Percentiles rank a stretch among this genome's conserved stretches.
Evolutionary conservation across 2,329 filamentous ascomycete species (phyloP).

Genomic region (Sclerotinia spermophila): DNA sequence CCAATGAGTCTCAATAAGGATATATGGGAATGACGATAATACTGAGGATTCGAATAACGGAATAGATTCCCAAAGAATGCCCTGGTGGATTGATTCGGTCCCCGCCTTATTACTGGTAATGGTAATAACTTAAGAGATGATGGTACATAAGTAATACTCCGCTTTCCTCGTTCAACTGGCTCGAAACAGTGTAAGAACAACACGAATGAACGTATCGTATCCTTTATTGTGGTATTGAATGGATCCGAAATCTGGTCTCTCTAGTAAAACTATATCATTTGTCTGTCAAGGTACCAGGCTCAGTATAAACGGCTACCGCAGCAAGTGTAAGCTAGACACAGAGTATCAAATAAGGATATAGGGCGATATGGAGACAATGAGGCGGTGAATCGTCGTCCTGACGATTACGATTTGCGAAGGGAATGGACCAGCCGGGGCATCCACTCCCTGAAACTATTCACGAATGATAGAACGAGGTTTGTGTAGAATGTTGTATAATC

Average conservation of each 20-base stretch:
- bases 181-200: neutral
- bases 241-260: neutral
- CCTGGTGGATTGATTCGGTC: constrained; percentile 13
- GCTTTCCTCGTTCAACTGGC: constrained; percentile 7
- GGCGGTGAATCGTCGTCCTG: constrained; percentile 18
- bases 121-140: neutral
- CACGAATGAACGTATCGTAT: constrained; percentile 13
- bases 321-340: neutral
- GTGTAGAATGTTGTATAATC: neutral
- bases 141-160: constrained; percentile 12
- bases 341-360: constrained; percentile 9
- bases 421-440: constrained; percentile 5
- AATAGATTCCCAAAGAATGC: constrained; percentile 12
- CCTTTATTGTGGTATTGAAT: neutral
- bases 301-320: constrained; percentile 3
- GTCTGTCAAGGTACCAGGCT: constrained; percentile 5
- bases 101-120: constrained; percentile 7
- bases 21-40: constrained; percentile 15
- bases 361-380: constrained; percentile 9
- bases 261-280: neutral
- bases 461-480: constrained; percentile 13
- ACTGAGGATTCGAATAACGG: constrained; percentile 1
- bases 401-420: constrained; percentile 17
- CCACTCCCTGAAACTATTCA: constrained; percentile 9
- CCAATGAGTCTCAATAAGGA: neutral